Base-by-base conservation (phyloP, 768 basidiomycete genomes). In the Trametopsis cervina region DNA sequence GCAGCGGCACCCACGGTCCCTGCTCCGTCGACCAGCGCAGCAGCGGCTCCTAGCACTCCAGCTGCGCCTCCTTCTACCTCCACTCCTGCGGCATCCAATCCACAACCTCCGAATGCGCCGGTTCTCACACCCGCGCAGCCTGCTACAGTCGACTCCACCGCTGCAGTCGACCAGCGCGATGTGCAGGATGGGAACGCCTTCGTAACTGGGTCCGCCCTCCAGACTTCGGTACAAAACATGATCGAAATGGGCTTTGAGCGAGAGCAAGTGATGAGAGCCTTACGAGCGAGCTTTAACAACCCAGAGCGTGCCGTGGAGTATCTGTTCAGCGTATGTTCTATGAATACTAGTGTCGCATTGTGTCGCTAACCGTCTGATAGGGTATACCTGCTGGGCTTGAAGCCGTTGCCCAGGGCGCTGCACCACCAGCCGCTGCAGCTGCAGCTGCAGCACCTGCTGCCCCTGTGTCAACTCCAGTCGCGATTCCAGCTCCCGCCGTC, bases 231-330 rank as follows among this genome's bases (percentile, higher is more conserved):
- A 56, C 66, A 70, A 42, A 85, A 85, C 61, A 92, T 99, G 79
- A 69, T 82, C 33, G 89, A 91, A 56, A 98, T 99, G 96, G 96
- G 96, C 5, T 98, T 94, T 58, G 76, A 78, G 51, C 76, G 83
- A 33, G 92, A 93, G 3, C 80, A 90, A 59, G 90, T 97, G 36
- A 66, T 82, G 59, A 78, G 83, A 13, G 93, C 94, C 3, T 63
- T 99, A 63, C 75, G 91, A 50, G 96, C 94, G 22, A 93, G 89
- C 61, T 99, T 78, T 70, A 99, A 99, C 67, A 98, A 99, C 67
- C 89, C 96, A 6, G 93, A 98, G 58, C 79, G 96, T 24, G 96
- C 96, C 5, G 95, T 92, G n/a, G 96, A 99, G 65, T 99, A 99
- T 66, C 70, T 99, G 47, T 85, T 98, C 80, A 95, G 62, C 51